Conservation (phyloP, 345 rosid genomes). For the Brassica carinata region DNA sequence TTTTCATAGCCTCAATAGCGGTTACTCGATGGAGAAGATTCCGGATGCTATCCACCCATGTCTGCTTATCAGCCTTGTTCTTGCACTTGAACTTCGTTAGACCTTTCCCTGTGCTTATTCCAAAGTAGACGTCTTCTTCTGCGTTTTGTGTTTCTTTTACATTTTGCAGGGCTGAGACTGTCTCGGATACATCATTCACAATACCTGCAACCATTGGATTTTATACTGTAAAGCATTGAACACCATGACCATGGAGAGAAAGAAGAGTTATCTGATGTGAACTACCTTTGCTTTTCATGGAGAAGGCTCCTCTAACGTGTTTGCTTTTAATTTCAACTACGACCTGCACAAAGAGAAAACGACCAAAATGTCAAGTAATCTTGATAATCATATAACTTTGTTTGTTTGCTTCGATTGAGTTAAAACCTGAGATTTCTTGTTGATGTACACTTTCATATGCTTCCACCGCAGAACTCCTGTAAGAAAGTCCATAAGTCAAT, state of each 20-base stretch:
- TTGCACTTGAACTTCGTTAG: constrained; percentile 86
- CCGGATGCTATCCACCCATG: constrained; percentile 76
- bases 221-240: background rate
- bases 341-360: constrained; percentile 48
- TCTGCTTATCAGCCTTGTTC: constrained; percentile 77
- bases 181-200: constrained; percentile 76
- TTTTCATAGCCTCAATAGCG: constrained; percentile 46
- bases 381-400: background rate
- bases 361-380: background rate
- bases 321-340: constrained; percentile 77
- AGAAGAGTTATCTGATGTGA: background rate
- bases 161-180: constrained; percentile 55
- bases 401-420: background rate
- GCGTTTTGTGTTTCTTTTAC: constrained; percentile 59
- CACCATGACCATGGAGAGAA: background rate
- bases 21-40: constrained; percentile 64
- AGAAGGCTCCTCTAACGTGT: constrained; percentile 91
- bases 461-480: constrained; percentile 71
- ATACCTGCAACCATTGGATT: constrained; percentile 48
- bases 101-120: constrained; percentile 82
- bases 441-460: constrained; percentile 59
- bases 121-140: constrained; percentile 77
- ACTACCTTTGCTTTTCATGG: constrained; percentile 68
- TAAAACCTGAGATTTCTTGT: constrained; percentile 83
- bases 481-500: constrained; percentile 26